These are phyloP conservation scores for Aegilops umbellulata DNA, from an alignment of 176 grass and related monocot genomes.

Conservation along the genomic window DNA sequence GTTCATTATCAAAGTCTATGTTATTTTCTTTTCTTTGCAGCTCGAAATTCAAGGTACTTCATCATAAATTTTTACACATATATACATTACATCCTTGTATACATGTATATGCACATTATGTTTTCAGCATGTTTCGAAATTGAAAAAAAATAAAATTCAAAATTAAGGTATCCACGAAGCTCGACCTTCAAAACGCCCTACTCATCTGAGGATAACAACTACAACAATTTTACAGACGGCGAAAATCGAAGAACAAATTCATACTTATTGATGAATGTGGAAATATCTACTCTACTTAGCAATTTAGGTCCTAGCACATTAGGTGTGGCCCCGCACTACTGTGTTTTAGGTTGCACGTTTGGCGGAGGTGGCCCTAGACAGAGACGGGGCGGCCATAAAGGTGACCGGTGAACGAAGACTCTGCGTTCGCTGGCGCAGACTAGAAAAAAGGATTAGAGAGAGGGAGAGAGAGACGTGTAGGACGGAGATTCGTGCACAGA, in stretches of 20 bases:
- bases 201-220: too few species aligned
- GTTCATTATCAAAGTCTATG: too few species aligned
- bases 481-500: background rate
- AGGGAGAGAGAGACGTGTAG: conserved; percentile 1
- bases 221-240: background rate
- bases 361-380: background rate
- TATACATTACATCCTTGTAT: too few species aligned
- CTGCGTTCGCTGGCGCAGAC: background rate
- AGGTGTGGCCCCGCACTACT: background rate
- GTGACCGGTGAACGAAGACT: background rate
- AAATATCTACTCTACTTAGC: background rate
- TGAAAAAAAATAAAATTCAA: too few species aligned
- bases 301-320: background rate
- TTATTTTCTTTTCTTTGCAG: too few species aligned
- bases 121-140: too few species aligned
- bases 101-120: too few species aligned
- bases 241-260: background rate
- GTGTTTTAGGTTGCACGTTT: conserved; percentile 3
- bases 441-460: background rate
- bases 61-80: too few species aligned
- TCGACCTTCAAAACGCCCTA: too few species aligned
- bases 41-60: too few species aligned
- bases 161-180: too few species aligned
- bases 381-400: background rate
- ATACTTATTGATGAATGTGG: background rate